Conservation (phyloP, 345 rosid species). For the Euphorbia lathyris region DNA sequence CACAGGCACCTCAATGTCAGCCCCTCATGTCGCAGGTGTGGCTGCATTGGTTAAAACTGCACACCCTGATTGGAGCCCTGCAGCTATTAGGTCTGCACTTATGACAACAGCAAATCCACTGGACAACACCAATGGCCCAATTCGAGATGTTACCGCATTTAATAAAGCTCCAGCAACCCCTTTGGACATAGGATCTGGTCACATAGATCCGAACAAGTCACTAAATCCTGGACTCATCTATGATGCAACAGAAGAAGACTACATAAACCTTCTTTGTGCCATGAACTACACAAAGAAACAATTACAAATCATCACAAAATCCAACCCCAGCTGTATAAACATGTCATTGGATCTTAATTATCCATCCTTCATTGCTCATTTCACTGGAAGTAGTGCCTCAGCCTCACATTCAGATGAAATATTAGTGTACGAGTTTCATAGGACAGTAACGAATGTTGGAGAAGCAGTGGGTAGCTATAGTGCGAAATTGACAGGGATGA, state of each 20-base stretch:
- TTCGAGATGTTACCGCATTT: slow-evolving; percentile 21
- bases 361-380: slow-evolving; percentile 49
- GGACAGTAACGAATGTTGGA: slow-evolving; percentile 54
- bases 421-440: slow-evolving; percentile 28
- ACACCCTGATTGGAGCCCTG: slow-evolving; percentile 46
- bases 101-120: slow-evolving; percentile 42
- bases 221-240: slow-evolving; percentile 56
- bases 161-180: slow-evolving; percentile 42
- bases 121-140: slow-evolving; percentile 38
- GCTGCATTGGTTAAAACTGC: slow-evolving; percentile 36
- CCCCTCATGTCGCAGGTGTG: slow-evolving; percentile 45
- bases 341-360: slow-evolving; percentile 49
- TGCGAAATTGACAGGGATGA: slow-evolving; percentile 42
- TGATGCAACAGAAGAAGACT: slow-evolving; percentile 44
- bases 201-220: slow-evolving; percentile 40
- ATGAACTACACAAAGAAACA: slow-evolving; percentile 39
- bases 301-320: slow-evolving; percentile 42
- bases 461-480: slow-evolving; percentile 34
- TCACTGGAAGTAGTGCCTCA: slow-evolving; percentile 9
- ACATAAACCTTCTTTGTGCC: slow-evolving; percentile 45
- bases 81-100: slow-evolving; percentile 44
- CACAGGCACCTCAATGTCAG: slow-evolving; percentile 50
- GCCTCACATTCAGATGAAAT: neutral
- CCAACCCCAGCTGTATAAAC: slow-evolving; percentile 27
- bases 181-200: slow-evolving; percentile 56